Evolutionary conservation across 1,139 yeast genomes (phyloP).

Genomic region (Saccharomycopsis hybrid): DNA sequence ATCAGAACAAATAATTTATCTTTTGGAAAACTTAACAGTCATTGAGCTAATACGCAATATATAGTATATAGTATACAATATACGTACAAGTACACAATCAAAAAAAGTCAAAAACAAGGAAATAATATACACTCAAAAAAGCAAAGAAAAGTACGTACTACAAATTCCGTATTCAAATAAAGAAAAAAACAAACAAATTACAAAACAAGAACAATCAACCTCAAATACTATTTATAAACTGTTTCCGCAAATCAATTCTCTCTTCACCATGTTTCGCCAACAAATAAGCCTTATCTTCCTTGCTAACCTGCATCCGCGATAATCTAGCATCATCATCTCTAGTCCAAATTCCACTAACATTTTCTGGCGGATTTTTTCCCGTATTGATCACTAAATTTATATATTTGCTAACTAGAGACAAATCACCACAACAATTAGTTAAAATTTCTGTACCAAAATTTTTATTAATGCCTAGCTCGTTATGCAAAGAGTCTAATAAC

Average conservation of each 20-base stretch:
- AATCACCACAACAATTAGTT: slow-evolving; percentile 45
- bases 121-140: too few relatives aligned
- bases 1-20: too few relatives aligned
- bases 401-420: slow-evolving; percentile 39
- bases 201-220: too few relatives aligned
- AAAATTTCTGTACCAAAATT: slow-evolving; percentile 41
- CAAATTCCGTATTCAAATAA: too few relatives aligned
- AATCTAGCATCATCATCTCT: slow-evolving; percentile 35
- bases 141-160: too few relatives aligned
- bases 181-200: too few relatives aligned
- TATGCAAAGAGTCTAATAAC: slow-evolving; percentile 36
- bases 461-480: slow-evolving; percentile 40
- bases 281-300: slow-evolving; percentile 29
- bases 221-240: slow-evolving; percentile 23
- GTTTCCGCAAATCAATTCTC: slow-evolving; percentile 34
- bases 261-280: slow-evolving; percentile 33
- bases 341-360: slow-evolving; percentile 46
- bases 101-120: too few relatives aligned
- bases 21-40: too few relatives aligned
- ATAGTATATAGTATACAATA: too few relatives aligned
- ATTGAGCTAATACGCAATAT: too few relatives aligned
- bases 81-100: too few relatives aligned
- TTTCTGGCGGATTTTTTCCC: slow-evolving; percentile 38
- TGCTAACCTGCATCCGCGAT: slow-evolving; percentile 25
- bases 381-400: slow-evolving; percentile 38